Evolutionary conservation across 371 early-diverging fungal species (phyloP), one percentile per base, ranked within the genome.

Genomic region (Quaeritorhiza haematococci): DNA sequence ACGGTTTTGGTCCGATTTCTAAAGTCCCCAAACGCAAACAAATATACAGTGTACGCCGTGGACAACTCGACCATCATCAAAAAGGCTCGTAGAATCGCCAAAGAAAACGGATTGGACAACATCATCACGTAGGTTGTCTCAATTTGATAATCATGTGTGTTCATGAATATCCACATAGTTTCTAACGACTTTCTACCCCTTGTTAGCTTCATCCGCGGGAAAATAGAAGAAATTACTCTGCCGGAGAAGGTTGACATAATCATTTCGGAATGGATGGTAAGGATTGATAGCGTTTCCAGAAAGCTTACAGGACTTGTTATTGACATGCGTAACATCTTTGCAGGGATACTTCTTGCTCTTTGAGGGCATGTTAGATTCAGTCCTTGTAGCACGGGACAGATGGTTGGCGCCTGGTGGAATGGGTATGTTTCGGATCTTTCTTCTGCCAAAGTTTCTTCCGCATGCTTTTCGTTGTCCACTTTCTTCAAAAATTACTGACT

Each of bases 311-410:
- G 19, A 38, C 19, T 38, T 38, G 19, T 38, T 38, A 10, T 42
- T n/a, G n/a, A n/a, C n/a, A n/a, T n/a, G n/a, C n/a, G n/a, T n/a
- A n/a, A n/a, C n/a, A n/a, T n/a, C 10, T 17, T 57, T 38, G 13
- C 42, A 62, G 94, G 98, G 98, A 27, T 96, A 98, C 84, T 96
- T 95, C 69, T 80, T 96, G 68, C 79, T 96, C 47, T 96, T 93
- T 70, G 97, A 98, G 69, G 90, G 91, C 71, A 98, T 98, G 98
- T 79, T 98, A 68, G 96, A 98, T 73, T 93, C 96, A 4, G 98
- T 98, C 23, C 79, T 98, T 41, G 79, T 84, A 49, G 98, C 98
- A 15, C 85, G 98, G 63, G 96, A 98, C 80, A 84, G 84, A 68
- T 96, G 91, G 76, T 83, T 98, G 59, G 82, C 73, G 59, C 67